Base-by-base conservation (phyloP, 2,329 filamentous ascomycete genomes). In the Botrytis hyacinthi region DNA sequence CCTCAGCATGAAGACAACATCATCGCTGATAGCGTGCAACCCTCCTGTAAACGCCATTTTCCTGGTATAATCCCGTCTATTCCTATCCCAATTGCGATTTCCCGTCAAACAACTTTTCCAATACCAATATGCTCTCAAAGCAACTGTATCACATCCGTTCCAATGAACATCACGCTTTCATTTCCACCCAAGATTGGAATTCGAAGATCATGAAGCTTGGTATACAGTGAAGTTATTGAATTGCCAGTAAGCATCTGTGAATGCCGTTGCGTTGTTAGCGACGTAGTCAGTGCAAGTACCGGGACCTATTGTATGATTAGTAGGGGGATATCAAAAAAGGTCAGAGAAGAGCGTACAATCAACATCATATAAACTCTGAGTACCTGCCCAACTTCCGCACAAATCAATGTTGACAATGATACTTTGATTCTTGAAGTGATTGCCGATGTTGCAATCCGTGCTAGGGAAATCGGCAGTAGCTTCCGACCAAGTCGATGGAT, bases 331-430 rank as follows among this genome's bases (percentile, higher is more conserved):
- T 57, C n/a, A 29, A 29, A 3, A 32, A 16, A 18, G 18, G 69
- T 9, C 2, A 61, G 40, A 71, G 37, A 71, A 57, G 10, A 51
- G 76, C 78, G 61, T 70, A 78, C 79, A 80, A 74, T 65, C 78
- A 66, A 78, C 71, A 32, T 69, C 61, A 73, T 78, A 80, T 59
- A 78, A 67, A 68, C 29, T 81, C 73, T 83, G 16, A 79, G 81
- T 85, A 86, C 93, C 93, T 8, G 94, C 94, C 94, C 94, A 97
- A 80, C 91, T 89, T 40, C 95, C 95, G 83, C 95, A 98, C 80
- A 97, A 92, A 48, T 92, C 92, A 4, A 91, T 96, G 83, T 95
- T 90, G 81, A 95, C 91, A 78, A 95, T 89, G 77, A 98, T 90
- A 79, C 91, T 88, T 84, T 97, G 88, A 75, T 92, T 84, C 74